Percentiles rank a stretch among this genome's conserved stretches.
phyloP scores from a whole-genome alignment of 495 filamentous ascomycete genomes.

The Parathielavia hyrcaniae region DNA sequence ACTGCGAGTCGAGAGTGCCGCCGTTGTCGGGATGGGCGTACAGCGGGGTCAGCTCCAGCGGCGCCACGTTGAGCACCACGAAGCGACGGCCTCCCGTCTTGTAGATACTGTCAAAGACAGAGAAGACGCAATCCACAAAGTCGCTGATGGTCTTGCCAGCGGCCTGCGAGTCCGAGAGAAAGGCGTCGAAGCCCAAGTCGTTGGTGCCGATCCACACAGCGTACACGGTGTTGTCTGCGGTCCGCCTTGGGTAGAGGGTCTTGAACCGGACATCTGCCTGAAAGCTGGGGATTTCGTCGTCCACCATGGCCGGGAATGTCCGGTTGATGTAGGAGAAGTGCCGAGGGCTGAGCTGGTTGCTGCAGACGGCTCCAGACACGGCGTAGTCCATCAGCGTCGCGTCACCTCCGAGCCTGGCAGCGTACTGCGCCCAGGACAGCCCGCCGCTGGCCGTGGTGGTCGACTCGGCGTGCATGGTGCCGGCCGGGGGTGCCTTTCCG shows the following conservation, averaged over 20 bases:
- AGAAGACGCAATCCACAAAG: constrained; percentile 60
- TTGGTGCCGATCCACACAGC: constrained; percentile 76
- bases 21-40: constrained; percentile 50
- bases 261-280: constrained; percentile 52
- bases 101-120: constrained; percentile 54
- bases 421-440: constrained; percentile 61
- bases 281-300: constrained; percentile 66
- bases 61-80: constrained; percentile 59
- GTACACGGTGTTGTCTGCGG: constrained; percentile 57
- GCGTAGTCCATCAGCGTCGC: constrained; percentile 67
- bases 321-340: constrained; percentile 42
- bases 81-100: constrained; percentile 60
- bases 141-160: constrained; percentile 52
- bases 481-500: constrained; percentile 55
- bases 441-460: constrained; percentile 55
- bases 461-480: constrained; percentile 41
- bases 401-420: constrained; percentile 44
- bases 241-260: constrained; percentile 46
- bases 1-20: constrained; percentile 47
- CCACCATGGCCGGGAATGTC: constrained; percentile 54
- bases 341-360: constrained; percentile 56
- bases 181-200: constrained; percentile 58
- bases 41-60: constrained; percentile 55
- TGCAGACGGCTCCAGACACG: constrained; percentile 62
- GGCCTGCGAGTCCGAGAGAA: constrained; percentile 57